Conservation (phyloP, 148 eudicot species). For the Heliamphora exappendiculata region DNA sequence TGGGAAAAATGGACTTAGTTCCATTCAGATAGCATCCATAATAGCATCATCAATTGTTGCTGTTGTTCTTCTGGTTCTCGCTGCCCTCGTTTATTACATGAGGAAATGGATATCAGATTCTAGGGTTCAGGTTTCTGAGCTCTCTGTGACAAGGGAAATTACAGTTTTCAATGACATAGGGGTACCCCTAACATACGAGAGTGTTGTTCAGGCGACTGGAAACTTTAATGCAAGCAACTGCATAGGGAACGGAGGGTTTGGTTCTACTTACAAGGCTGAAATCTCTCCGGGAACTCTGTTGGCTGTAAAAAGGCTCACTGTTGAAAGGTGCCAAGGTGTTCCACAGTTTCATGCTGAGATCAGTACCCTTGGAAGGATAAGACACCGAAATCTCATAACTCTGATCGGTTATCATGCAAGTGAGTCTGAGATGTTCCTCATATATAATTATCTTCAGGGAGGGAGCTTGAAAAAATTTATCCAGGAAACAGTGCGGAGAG, state of each 20-base stretch:
- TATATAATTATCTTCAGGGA: slow-evolving; percentile 67
- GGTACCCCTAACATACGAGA: slow-evolving; percentile 39
- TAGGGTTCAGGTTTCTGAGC: slow-evolving; percentile 29
- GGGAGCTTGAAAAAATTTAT: slow-evolving; percentile 63
- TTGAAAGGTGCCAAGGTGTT: slow-evolving; percentile 51
- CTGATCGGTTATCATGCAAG: slow-evolving; percentile 58
- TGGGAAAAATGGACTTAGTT: slow-evolving; percentile 23
- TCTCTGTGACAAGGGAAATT: slow-evolving; percentile 24
- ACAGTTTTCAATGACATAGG: slow-evolving; percentile 39
- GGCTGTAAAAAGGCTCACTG: slow-evolving; percentile 59
- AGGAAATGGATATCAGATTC: slow-evolving; percentile 31
- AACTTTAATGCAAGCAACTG: slow-evolving; percentile 46
- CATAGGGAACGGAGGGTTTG: slow-evolving; percentile 75
- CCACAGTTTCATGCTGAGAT: slow-evolving; percentile 71
- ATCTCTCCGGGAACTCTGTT: slow-evolving; percentile 37
- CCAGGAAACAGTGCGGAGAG: slow-evolving; percentile 30
- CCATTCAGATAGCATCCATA: slow-evolving; percentile 38
- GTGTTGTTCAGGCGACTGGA: slow-evolving; percentile 49
- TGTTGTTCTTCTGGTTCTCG: slow-evolving; percentile 38
- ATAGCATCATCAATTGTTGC: slow-evolving; percentile 40
- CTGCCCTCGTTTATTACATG: slow-evolving; percentile 39
- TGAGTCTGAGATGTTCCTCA: slow-evolving; percentile 64
- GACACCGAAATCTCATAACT: slow-evolving; percentile 55
- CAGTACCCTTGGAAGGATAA: slow-evolving; percentile 42
- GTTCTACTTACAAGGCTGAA: slow-evolving; percentile 63